A percentile compares a stretch with the other conserved stretches of the same genome.
Conservation (phyloP, 805 yeast genomes). For the Candida anglica region DNA sequence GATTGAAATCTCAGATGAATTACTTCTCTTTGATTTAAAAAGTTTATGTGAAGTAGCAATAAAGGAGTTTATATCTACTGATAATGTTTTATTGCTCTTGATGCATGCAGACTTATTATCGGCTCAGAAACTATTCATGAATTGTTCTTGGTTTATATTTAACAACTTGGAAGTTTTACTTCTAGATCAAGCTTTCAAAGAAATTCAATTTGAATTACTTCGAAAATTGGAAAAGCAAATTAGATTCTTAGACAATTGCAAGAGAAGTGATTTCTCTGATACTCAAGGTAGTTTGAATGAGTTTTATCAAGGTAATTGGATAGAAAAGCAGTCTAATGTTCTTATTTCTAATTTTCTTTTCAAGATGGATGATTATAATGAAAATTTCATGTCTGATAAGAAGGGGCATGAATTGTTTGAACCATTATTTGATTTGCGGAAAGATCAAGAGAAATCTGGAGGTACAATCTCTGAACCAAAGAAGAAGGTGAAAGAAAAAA, state of each 20-base stretch:
- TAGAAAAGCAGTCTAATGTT: slow-evolving; percentile 14
- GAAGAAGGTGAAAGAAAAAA: background rate
- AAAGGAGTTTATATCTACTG: slow-evolving; percentile 51
- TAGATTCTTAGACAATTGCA: slow-evolving; percentile 23
- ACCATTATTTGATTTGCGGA: slow-evolving; percentile 31
- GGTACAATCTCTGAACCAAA: slow-evolving; percentile 6
- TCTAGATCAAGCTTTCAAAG: slow-evolving; percentile 36
- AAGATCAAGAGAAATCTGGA: slow-evolving; percentile 14
- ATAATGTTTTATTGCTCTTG: slow-evolving; percentile 56
- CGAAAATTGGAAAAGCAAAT: slow-evolving; percentile 24
- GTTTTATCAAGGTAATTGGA: slow-evolving; percentile 11
- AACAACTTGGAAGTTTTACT: slow-evolving; percentile 61
- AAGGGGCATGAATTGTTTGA: slow-evolving; percentile 30
- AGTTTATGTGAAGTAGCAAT: slow-evolving; percentile 58
- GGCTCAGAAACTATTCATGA: slow-evolving; percentile 53
- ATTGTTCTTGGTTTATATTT: slow-evolving; percentile 66
- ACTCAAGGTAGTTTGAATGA: background rate
- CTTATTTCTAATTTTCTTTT: slow-evolving; percentile 18
- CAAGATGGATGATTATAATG: slow-evolving; percentile 19
- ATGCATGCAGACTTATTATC: slow-evolving; percentile 48
- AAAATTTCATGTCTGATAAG: slow-evolving; percentile 29
- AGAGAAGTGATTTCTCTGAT: slow-evolving; percentile 10
- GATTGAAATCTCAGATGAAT: slow-evolving; percentile 58
- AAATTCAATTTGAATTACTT: slow-evolving; percentile 22
- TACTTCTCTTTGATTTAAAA: slow-evolving; percentile 56